A percentile compares a stretch with the other conserved stretches of the same genome.
Conservation (phyloP, 2,329 filamentous ascomycete genomes). For the Colletotrichum orbiculare region DNA sequence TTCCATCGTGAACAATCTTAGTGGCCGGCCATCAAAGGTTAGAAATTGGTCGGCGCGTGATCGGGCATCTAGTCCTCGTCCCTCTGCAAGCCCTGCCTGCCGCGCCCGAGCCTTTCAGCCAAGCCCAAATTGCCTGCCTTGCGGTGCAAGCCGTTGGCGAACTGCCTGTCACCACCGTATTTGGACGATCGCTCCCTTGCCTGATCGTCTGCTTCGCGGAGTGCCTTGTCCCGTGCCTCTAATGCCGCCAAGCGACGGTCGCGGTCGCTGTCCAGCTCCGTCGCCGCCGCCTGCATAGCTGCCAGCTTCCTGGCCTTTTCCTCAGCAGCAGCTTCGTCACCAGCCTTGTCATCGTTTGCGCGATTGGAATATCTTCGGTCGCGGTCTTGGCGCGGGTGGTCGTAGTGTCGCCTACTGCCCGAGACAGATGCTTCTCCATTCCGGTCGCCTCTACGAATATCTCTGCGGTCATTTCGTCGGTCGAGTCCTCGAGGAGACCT, state of each 20-base stretch:
- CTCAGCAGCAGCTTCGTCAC: slow-evolving; percentile 54
- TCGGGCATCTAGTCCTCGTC: slow-evolving; percentile 53
- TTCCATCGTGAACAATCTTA: neutral
- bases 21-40: too few species aligned
- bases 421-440: slow-evolving; percentile 35
- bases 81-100: slow-evolving; percentile 55
- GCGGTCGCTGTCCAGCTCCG: slow-evolving; percentile 76
- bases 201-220: slow-evolving; percentile 74
- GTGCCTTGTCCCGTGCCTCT: slow-evolving; percentile 71
- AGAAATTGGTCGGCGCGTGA: too few species aligned
- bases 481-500: slow-evolving; percentile 6
- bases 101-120: slow-evolving; percentile 62
- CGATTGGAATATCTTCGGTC: slow-evolving; percentile 36
- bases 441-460: slow-evolving; percentile 40
- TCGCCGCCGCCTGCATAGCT: slow-evolving; percentile 78
- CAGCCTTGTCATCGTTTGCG: slow-evolving; percentile 36
- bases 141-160: slow-evolving; percentile 72
- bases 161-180: slow-evolving; percentile 72
- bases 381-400: slow-evolving; percentile 37
- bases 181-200: slow-evolving; percentile 69
- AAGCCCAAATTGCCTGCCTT: slow-evolving; percentile 65
- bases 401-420: slow-evolving; percentile 39
- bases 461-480: neutral
- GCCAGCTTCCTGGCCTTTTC: slow-evolving; percentile 75
- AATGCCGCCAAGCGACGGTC: slow-evolving; percentile 74